Evolutionary conservation across 371 early-diverging fungal species (phyloP), one percentile per base, ranked within the genome.

Genomic region (Apophysomyces ossiformis): DNA sequence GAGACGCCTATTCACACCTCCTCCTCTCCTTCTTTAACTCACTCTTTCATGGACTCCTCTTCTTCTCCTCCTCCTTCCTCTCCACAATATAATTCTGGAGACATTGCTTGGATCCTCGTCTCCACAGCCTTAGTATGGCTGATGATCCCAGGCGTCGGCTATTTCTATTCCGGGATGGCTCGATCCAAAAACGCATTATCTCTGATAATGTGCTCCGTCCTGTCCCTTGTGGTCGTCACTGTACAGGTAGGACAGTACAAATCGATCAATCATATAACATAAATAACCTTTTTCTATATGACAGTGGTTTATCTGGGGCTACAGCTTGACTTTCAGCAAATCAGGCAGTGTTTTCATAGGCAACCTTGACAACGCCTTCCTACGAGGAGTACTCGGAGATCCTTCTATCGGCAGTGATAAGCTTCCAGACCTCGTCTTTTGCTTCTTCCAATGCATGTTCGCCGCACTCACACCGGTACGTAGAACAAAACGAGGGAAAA

Each of bases 131-230:
- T 94, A n/a, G 95, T 94, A 7, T 92, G 91, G 78, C 74, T 94
- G 50, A 94, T 94, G 94, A 88, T 90, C 32, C 93, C 94, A 11
- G 95, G 94, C 37, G 80, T 93, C 39, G 95, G 94, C 15, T 93
- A 91, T 76, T 95, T 95, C 69, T 97, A 97, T 73, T 89, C 92
- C 66, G 97, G 97, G 16, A 87, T 96, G 91, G 91, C 93, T 32
- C 83, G 94, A 41, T 79, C 82, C 73, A 94, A 93, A 79, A 93
- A 90, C 69, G 94, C 93, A 5, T 81, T 93, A 21, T 89, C 92
- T 32, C 68, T 93, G 47, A 86, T 91, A 50, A 85, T 93, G 77
- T 77, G 86, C 46, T 87, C 84, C 61, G 83, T 88, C 69, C 62
- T 91, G 5, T 83, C 90, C n/a, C 69, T 89, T 39, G 79, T 91